Conservation (phyloP, 768 basidiomycete species). For the Termitomyces sp. region DNA sequence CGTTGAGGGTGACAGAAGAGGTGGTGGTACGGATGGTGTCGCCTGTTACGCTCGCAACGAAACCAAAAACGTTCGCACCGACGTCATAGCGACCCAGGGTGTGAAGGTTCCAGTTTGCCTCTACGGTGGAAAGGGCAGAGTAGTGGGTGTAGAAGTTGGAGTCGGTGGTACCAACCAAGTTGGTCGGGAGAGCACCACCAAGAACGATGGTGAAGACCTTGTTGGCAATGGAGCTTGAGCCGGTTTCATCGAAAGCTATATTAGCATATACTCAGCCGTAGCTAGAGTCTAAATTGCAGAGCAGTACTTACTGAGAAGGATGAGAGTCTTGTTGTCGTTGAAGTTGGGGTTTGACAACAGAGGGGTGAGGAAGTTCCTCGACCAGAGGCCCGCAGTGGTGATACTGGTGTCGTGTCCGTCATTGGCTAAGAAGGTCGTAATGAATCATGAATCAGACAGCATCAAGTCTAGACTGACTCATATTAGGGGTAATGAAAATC, state of each 20-base stretch:
- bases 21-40: slow-evolving; percentile 31
- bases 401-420: slow-evolving; percentile 64
- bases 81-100: slow-evolving; percentile 48
- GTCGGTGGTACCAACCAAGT: slow-evolving; percentile 44
- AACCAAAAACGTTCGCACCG: slow-evolving; percentile 46
- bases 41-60: slow-evolving; percentile 44
- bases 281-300: not conserved
- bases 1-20: slow-evolving; percentile 18
- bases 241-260: slow-evolving; percentile 55
- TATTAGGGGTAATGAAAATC: slow-evolving; percentile 62
- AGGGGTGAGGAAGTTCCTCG: slow-evolving; percentile 49
- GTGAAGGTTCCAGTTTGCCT: slow-evolving; percentile 61
- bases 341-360: slow-evolving; percentile 49
- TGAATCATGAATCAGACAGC: not conserved
- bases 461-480: slow-evolving; percentile 23
- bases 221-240: slow-evolving; percentile 40
- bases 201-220: slow-evolving; percentile 41
- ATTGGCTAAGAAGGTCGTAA: slow-evolving; percentile 29
- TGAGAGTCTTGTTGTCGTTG: slow-evolving; percentile 53
- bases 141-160: slow-evolving; percentile 60
- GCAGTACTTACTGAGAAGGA: slow-evolving; percentile 39
- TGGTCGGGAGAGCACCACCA: slow-evolving; percentile 41
- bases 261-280: not conserved
- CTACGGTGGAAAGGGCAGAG: slow-evolving; percentile 52
- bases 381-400: slow-evolving; percentile 43